Conservation (phyloP, 2,329 filamentous ascomycete genomes). For the Plectosphaerella plurivora region DNA sequence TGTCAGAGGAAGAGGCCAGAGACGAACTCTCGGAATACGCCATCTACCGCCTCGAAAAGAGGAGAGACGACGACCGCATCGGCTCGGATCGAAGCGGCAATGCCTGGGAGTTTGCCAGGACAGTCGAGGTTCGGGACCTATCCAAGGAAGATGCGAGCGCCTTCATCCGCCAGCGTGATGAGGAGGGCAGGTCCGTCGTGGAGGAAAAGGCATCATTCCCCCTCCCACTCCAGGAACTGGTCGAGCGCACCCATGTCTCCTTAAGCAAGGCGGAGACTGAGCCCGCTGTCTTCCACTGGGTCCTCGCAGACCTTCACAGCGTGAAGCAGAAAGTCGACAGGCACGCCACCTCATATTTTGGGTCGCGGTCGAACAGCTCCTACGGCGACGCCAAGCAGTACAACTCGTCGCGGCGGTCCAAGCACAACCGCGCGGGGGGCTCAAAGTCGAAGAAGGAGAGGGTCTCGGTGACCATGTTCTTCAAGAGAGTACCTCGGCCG, state of each 20-base stretch:
- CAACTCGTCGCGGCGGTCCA: too few relatives aligned
- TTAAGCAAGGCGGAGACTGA: constrained; percentile 31
- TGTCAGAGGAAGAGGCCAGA: constrained; percentile 32
- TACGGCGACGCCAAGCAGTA: constrained; percentile 1
- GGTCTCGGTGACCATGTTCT: constrained; percentile 40
- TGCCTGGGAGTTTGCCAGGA: constrained; percentile 35
- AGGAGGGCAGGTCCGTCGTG: constrained; percentile 20
- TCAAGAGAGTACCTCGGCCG: constrained; percentile 31
- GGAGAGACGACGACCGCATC: constrained; percentile 21
- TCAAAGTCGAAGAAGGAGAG: constrained; percentile 23
- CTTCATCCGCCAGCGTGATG: constrained; percentile 32
- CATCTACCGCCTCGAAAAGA: constrained; percentile 37
- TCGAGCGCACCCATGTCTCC: constrained; percentile 31
- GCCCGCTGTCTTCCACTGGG: constrained; percentile 28
- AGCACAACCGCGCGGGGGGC: too few relatives aligned
- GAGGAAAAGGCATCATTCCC: constrained; percentile 34
- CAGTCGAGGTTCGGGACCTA: constrained; percentile 27
- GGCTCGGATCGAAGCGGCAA: constrained; percentile 26
- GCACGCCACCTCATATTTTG: constrained; percentile 8
- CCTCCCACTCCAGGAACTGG: constrained; percentile 31
- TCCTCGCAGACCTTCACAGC: constrained; percentile 40
- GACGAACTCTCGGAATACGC: constrained; percentile 33
- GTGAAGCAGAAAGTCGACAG: constrained; percentile 22
- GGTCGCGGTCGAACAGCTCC: neutral
- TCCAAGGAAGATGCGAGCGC: constrained; percentile 29